Conservation (phyloP, 805 yeast genomes). For the Candida xiaguanensis region DNA sequence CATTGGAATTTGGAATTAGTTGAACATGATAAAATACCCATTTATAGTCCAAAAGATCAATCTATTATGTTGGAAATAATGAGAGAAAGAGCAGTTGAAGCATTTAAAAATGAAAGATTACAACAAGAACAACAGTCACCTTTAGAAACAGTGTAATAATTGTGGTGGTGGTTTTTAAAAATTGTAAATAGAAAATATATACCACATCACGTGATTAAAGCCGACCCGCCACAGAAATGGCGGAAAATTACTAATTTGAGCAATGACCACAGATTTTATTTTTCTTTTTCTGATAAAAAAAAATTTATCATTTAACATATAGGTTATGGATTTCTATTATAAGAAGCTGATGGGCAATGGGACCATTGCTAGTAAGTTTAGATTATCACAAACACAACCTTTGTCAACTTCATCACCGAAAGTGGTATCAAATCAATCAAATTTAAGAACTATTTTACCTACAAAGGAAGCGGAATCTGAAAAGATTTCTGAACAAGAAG, state of each 20-base stretch:
- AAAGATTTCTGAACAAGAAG: not conserved
- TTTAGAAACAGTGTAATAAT: not conserved
- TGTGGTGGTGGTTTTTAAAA: not conserved
- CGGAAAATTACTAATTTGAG: constrained; percentile 1
- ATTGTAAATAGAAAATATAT: not conserved
- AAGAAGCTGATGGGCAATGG: constrained; percentile 38
- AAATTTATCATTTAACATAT: not conserved
- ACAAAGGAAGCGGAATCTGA: too few species aligned
- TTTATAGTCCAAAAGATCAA: constrained; percentile 63
- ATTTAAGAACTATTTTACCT: constrained; percentile 10
- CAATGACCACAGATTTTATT: constrained; percentile 3
- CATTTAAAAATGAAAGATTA: constrained; percentile 25
- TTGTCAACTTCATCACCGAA: not conserved
- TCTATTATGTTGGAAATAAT: constrained; percentile 62
- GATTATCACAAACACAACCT: constrained; percentile 13
- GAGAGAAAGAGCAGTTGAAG: constrained; percentile 36
- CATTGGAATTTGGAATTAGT: constrained; percentile 65
- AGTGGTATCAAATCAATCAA: constrained; percentile 18
- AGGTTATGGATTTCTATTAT: constrained; percentile 32
- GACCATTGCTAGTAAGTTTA: constrained; percentile 33
- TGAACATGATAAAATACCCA: constrained; percentile 57
- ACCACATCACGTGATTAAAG: not conserved
- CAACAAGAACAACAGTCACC: not conserved
- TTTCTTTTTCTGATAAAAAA: not conserved
- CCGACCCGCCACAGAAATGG: constrained; percentile 7